These are phyloP conservation scores for Hibiscus syriacus DNA, from an alignment of 345 rosid species.

Conservation along the genomic window DNA sequence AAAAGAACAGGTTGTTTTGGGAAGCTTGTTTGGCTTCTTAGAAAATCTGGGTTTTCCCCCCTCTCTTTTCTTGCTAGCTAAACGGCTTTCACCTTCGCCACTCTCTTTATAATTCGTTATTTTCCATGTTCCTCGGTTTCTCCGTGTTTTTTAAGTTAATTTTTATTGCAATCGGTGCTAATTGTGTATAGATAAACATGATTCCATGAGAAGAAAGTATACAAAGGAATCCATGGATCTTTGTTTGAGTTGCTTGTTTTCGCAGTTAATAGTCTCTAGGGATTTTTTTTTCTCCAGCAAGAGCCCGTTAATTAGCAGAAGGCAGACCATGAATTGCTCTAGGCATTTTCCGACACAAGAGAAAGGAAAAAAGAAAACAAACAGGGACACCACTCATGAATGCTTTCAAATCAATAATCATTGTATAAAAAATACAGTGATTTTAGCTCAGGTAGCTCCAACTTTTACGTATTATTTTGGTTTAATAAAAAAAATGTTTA, in stretches of 20 bases:
- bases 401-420: no score
- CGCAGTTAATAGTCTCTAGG: neutral
- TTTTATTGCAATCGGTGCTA: neutral
- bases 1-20: constrained; percentile 73
- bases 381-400: no score
- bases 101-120: neutral
- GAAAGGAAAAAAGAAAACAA: no score
- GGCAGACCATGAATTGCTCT: no score
- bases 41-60: neutral
- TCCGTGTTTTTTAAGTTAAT: neutral
- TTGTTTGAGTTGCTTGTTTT: neutral
- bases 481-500: no score
- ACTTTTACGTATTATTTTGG: no score
- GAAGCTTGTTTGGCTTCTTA: constrained; percentile 67
- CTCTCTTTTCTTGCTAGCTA: neutral
- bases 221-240: neutral
- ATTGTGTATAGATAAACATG: neutral
- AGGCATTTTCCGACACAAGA: no score
- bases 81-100: neutral
- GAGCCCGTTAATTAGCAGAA: no score
- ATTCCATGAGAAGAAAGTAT: neutral
- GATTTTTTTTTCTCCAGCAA: no score
- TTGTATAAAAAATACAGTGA: no score
- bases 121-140: neutral
- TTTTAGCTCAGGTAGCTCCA: no score